phyloP scores from a whole-genome alignment of 768 basidiomycete species.

The Tephrocybe sp. region DNA sequence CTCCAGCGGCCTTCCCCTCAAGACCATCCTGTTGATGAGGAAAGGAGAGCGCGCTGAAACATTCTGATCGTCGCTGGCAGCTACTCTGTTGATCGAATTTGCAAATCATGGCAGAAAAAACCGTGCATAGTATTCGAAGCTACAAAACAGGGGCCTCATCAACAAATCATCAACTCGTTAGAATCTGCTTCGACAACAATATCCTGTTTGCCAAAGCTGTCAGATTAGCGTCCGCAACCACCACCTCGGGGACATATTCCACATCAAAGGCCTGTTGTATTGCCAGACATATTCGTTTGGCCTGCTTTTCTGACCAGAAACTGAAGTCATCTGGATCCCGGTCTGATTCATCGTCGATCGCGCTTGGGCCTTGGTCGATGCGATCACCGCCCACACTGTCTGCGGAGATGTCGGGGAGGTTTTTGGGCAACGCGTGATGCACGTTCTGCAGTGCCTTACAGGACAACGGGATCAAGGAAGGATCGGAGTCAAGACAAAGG shows the following conservation, averaged over 20 bases:
- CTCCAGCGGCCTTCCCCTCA: too few relatives aligned
- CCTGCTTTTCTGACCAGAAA: constrained; percentile 90
- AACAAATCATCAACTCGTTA: constrained; percentile 19
- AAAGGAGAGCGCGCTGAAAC: too few relatives aligned
- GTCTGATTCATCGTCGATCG: constrained; percentile 21
- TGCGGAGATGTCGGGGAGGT: not conserved
- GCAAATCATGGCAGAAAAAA: too few relatives aligned
- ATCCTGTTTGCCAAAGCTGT: constrained; percentile 82
- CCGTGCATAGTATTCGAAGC: constrained; percentile 44
- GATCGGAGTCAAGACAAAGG: constrained; percentile 84
- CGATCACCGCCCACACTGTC: not conserved
- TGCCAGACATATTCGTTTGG: constrained; percentile 78
- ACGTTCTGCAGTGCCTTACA: constrained; percentile 38
- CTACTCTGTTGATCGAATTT: too few relatives aligned
- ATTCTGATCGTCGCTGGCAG: too few relatives aligned
- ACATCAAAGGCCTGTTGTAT: constrained; percentile 83
- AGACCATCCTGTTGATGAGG: too few relatives aligned
- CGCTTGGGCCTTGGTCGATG: not conserved
- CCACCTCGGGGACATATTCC: constrained; percentile 85
- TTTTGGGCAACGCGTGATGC: not conserved
- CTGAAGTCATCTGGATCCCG: constrained; percentile 90
- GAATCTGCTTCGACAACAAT: constrained; percentile 67
- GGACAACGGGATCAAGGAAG: constrained; percentile 72
- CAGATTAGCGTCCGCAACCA: constrained; percentile 92
- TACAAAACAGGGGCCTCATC: not conserved